Percentiles rank a stretch among this genome's conserved stretches.
phyloP scores from a whole-genome alignment of 495 filamentous ascomycete species.

The Podospora fimiseda region DNA sequence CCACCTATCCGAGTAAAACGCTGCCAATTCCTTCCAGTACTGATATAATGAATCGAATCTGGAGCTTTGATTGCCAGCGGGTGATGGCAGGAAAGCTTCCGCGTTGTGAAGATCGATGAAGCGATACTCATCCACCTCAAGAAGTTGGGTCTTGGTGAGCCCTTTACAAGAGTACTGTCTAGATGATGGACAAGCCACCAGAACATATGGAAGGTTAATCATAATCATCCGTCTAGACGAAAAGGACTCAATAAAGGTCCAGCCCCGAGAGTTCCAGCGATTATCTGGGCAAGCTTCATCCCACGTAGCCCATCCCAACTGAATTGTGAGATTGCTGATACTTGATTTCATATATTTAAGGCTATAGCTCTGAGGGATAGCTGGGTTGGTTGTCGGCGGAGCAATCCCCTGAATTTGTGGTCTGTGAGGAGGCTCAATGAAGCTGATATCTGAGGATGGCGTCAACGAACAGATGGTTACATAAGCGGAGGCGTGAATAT shows the following conservation, averaged over 20 bases:
- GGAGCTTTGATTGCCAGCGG: background rate
- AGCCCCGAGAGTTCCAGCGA: background rate
- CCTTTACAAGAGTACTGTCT: no score
- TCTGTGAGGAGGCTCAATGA: background rate
- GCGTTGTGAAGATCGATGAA: background rate
- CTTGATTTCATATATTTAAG: background rate
- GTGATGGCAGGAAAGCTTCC: background rate
- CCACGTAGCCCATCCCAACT: background rate
- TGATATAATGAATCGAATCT: background rate
- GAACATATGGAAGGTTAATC: background rate
- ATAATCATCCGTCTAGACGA: background rate
- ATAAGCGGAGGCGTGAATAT: background rate
- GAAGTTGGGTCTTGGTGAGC: background rate
- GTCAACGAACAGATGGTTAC: background rate
- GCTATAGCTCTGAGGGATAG: background rate
- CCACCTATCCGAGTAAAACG: background rate
- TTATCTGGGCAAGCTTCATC: background rate
- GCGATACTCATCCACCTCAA: background rate
- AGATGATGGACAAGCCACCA: background rate
- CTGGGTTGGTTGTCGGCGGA: background rate
- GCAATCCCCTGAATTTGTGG: background rate
- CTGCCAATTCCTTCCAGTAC: background rate
- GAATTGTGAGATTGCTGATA: background rate
- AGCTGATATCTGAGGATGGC: background rate
- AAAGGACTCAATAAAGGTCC: background rate